Evolutionary conservation across 202 grass and related monocot species (phyloP).

Genomic region (Panicum hallii): DNA sequence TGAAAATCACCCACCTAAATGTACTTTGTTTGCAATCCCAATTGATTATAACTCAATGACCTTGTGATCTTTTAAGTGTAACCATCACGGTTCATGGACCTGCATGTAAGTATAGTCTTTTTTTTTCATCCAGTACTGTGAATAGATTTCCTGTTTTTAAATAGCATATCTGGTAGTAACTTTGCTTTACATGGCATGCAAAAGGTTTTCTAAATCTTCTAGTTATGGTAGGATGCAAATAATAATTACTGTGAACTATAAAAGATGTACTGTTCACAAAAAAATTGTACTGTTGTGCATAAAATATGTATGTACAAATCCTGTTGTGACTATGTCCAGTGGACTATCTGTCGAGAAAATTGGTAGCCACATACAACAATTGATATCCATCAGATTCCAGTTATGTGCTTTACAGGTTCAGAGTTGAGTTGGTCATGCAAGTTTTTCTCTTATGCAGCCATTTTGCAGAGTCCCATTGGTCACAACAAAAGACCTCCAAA

Average conservation of each 20-base stretch:
- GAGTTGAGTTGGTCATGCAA: slow-evolving; percentile 37
- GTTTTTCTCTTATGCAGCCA: slow-evolving; percentile 52
- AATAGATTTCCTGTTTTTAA: neutral
- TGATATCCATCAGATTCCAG: neutral
- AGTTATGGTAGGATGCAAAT: neutral
- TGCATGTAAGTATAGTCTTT: neutral
- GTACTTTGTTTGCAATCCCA: neutral
- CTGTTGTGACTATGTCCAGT: neutral
- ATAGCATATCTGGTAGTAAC: neutral
- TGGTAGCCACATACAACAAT: slow-evolving; percentile 1
- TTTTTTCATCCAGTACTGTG: no score
- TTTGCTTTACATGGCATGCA: neutral
- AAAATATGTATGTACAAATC: neutral
- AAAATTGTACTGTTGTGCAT: neutral
- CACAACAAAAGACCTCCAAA: slow-evolving; percentile 61
- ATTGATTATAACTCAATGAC: neutral
- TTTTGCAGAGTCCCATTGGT: slow-evolving; percentile 75
- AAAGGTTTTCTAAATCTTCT: neutral
- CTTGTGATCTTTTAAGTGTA: neutral
- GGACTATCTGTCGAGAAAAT: neutral
- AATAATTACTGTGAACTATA: neutral
- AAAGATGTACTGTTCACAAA: neutral
- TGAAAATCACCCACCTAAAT: neutral
- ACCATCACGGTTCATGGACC: no score
- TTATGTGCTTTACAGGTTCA: neutral